These are phyloP conservation scores for Cylindrotheca closterium DNA, from an alignment of 108 stramenopile genomes.

Conservation along the genomic window DNA sequence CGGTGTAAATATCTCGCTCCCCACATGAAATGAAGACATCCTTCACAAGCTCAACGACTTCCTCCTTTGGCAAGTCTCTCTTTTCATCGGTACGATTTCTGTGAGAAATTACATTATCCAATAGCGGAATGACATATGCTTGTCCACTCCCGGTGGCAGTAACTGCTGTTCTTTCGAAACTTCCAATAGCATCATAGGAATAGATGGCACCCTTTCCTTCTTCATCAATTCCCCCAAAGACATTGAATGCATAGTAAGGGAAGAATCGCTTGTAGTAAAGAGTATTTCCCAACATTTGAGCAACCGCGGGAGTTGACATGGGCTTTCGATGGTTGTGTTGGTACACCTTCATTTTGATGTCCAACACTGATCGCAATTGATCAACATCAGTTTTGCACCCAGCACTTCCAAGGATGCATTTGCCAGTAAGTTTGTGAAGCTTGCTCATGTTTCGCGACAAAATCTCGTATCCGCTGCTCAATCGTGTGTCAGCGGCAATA, in stretches of 20 bases:
- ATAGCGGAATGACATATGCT: constrained; percentile 84
- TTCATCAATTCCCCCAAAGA: constrained; percentile 94
- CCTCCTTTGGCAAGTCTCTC: constrained; percentile 74
- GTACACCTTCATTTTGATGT: constrained; percentile 91
- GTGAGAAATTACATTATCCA: constrained; percentile 95
- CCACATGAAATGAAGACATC: constrained; percentile 95
- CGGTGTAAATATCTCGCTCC: constrained; percentile 98
- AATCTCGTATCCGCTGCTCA: constrained; percentile 92
- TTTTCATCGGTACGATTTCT: constrained; percentile 92
- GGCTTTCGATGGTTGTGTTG: constrained; percentile 92
- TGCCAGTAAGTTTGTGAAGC: constrained; percentile 75
- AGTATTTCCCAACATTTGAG: constrained; percentile 94
- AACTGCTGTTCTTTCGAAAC: constrained; percentile 88
- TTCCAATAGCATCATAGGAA: constrained; percentile 98
- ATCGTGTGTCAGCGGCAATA: constrained; percentile 93
- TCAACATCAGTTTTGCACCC: constrained; percentile 98
- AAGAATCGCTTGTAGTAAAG: constrained; percentile 98
- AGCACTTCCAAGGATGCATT: constrained; percentile 90
- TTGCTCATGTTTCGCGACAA: constrained; percentile 86
- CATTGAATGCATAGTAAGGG: constrained; percentile 98
- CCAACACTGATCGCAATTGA: constrained; percentile 87
- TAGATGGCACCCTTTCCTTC: constrained; percentile 96
- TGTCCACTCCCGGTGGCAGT: constrained; percentile 90
- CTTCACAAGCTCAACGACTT: constrained; percentile 95
- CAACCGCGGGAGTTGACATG: constrained; percentile 92